Evolutionary conservation across 306 rosid genomes (phyloP).

Genomic region (Rubus idaeus): DNA sequence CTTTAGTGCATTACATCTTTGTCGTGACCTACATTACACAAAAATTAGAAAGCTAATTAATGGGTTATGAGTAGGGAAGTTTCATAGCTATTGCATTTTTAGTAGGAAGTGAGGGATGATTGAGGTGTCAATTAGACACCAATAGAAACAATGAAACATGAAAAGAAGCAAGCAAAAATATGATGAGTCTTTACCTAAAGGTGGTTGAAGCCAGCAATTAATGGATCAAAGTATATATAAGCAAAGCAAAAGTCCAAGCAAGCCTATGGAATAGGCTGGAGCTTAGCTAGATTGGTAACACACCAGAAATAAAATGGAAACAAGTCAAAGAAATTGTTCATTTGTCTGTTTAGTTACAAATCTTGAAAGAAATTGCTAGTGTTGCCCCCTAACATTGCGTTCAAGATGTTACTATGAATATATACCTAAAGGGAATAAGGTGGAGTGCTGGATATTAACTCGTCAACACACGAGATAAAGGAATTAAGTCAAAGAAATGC

Average conservation of each 20-base stretch:
- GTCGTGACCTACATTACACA: background rate
- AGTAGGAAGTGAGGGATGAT: background rate
- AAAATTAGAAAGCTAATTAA: background rate
- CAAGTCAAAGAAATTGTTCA: slow-evolving; percentile 16
- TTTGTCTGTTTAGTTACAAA: background rate
- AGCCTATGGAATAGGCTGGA: slow-evolving; percentile 3
- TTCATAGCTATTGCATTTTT: background rate
- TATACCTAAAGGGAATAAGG: background rate
- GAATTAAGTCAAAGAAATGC: background rate
- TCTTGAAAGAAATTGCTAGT: background rate
- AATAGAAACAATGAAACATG: background rate
- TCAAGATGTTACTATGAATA: background rate
- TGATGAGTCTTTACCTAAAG: background rate
- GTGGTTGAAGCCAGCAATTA: slow-evolving; percentile 9
- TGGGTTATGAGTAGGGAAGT: background rate
- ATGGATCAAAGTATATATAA: background rate
- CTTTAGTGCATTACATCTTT: background rate
- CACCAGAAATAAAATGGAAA: background rate
- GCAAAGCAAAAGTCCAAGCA: background rate
- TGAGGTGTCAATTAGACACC: background rate
- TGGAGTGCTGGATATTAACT: background rate
- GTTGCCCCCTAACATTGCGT: background rate
- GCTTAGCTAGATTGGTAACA: background rate
- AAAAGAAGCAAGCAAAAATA: background rate
- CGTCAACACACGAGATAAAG: background rate